Evolutionary conservation across 495 filamentous ascomycete species (phyloP).

Genomic region (Tuber magnatum): DNA sequence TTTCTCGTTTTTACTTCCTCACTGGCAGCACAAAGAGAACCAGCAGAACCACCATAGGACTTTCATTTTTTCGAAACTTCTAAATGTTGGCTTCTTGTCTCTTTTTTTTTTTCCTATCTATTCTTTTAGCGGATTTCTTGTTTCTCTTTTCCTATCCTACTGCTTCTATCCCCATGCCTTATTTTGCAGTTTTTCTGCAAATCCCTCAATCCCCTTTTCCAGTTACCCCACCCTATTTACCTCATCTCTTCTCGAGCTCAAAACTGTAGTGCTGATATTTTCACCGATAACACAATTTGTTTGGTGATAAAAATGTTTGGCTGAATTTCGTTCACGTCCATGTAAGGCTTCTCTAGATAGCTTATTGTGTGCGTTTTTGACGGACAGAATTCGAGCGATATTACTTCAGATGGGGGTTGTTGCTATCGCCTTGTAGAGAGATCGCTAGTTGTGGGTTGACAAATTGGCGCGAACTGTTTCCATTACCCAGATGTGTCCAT

Average conservation of each 20-base stretch:
- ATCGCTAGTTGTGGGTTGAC: neutral
- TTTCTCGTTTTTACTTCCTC: slow-evolving; percentile 27
- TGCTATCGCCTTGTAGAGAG: neutral
- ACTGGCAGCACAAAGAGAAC: slow-evolving; percentile 32
- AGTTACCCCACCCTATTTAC: neutral
- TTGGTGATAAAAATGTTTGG: neutral
- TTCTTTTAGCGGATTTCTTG: slow-evolving; percentile 35
- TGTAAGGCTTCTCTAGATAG: slow-evolving; percentile 4
- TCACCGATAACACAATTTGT: neutral
- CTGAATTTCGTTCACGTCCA: neutral
- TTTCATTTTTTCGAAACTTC: slow-evolving; percentile 17
- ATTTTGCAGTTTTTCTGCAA: slow-evolving; percentile 2
- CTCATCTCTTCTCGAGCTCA: neutral
- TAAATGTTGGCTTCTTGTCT: slow-evolving; percentile 27
- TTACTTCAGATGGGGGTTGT: neutral
- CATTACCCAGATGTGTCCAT: neutral
- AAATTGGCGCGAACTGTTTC: neutral
- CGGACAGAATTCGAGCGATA: slow-evolving; percentile 2
- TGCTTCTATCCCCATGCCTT: neutral
- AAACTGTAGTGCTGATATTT: neutral
- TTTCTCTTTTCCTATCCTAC: slow-evolving; percentile 11
- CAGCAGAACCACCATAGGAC: slow-evolving; percentile 24
- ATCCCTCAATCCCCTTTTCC: neutral
- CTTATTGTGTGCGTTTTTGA: slow-evolving; percentile 4
- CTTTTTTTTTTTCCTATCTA: slow-evolving; percentile 32